Evolutionary conservation across 441 rosid genomes (phyloP), one percentile per base, ranked within the genome.

Genomic region (Syzygium malaccense): DNA sequence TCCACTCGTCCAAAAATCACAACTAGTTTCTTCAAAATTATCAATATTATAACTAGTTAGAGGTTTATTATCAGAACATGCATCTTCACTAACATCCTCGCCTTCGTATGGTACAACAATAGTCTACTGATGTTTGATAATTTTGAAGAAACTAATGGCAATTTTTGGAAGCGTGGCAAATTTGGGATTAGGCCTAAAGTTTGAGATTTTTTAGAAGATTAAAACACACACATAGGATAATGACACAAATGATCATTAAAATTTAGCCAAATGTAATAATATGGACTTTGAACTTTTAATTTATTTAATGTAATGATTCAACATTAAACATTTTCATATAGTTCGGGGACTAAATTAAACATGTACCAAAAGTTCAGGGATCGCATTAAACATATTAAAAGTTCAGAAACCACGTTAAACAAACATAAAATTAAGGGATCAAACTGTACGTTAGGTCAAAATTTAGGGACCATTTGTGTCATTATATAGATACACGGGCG

Each of bases 371-470:
- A 62, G 10, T 64, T 4, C 6, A 64, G 1, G 2, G 0, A 8
- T 10, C 2, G 0, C 6, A 30, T 64, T 30, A 6, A 62, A 7
- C 6, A 64, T 30, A 64, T 64, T 30, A 64, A 13, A 60, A 60
- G 4, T 60, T 28, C 0, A 28, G 6, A 0, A 13, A 28, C 0
- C 14, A 10, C 1, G 14, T 60, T 13, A 0, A 28, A 60, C 9
- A 28, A 60, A 60, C 9, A 28, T 60, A 6, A 60, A 60, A 1
- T 60, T 28, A 28, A 60, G 32, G 48, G 48, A 45, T 45, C 48
- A 7, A 45, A 45, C 2, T 45, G 9, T 45, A 45, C 9, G 48
- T 45, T 2, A 7, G 5, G 0, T 30, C 18, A 53, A 53, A 53
- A 14, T 53, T 53, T 14, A 53, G 4, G 54, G 5, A 14, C 17